Evolutionary conservation across 1,139 yeast genomes (phyloP).

Genomic region (Taphrina betulina): DNA sequence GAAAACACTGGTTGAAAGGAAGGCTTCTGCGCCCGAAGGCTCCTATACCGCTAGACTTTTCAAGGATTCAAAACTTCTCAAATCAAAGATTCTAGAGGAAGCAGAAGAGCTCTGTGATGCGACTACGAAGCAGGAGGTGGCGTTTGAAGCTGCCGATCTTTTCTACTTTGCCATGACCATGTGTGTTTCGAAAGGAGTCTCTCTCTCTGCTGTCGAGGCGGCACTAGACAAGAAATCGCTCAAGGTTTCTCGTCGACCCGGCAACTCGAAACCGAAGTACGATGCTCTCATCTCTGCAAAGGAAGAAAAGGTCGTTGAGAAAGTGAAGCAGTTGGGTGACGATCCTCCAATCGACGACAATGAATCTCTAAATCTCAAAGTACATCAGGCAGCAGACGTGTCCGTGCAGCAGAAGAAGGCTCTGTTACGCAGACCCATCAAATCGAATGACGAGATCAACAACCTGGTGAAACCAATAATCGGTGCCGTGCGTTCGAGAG

Average conservation of each 20-base stretch:
- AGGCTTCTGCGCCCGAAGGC: slow-evolving; percentile 72
- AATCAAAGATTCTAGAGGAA: slow-evolving; percentile 90
- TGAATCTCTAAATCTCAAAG: slow-evolving; percentile 25
- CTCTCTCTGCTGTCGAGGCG: slow-evolving; percentile 74
- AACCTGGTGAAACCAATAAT: slow-evolving; percentile 87
- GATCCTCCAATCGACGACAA: slow-evolving; percentile 29
- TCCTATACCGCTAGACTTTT: slow-evolving; percentile 89
- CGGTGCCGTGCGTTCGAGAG: slow-evolving; percentile 68
- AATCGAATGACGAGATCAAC: slow-evolving; percentile 87
- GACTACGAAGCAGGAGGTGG: slow-evolving; percentile 53
- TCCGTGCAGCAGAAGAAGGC: slow-evolving; percentile 48
- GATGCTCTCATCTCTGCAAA: slow-evolving; percentile 9
- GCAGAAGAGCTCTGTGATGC: slow-evolving; percentile 96
- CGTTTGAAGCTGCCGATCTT: slow-evolving; percentile 98
- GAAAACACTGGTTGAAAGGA: slow-evolving; percentile 54
- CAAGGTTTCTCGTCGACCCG: slow-evolving; percentile 88
- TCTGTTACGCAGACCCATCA: slow-evolving; percentile 84
- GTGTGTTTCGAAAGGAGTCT: slow-evolving; percentile 77
- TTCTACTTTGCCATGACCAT: slow-evolving; percentile 87
- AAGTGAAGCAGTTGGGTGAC: slow-evolving; percentile 25
- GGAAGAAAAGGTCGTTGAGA: slow-evolving; percentile 18
- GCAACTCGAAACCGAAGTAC: slow-evolving; percentile 86
- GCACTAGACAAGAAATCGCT: slow-evolving; percentile 79
- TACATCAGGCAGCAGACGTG: slow-evolving; percentile 19
- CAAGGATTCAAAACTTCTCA: slow-evolving; percentile 67